A percentile compares a stretch with the other conserved stretches of the same genome.
Evolutionary conservation across 495 filamentous ascomycete species (phyloP).

Genomic region (Halenospora varia): DNA sequence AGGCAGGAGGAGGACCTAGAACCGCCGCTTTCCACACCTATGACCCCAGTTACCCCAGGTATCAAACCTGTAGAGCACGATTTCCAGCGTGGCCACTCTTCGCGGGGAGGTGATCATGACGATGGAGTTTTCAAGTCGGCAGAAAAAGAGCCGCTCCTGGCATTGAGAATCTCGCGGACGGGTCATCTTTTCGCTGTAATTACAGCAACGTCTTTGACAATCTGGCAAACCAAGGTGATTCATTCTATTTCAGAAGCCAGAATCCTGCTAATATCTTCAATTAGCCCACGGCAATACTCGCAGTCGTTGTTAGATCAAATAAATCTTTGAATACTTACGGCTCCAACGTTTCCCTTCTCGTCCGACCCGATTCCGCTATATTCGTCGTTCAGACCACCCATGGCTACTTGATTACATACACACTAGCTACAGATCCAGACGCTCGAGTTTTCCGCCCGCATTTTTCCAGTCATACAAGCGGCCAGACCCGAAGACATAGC

Average conservation of each 20-base stretch:
- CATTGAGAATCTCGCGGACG: conserved; percentile 71
- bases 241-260: conserved; percentile 17
- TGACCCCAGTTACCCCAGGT: conserved; percentile 40
- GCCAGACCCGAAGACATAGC: conserved; percentile 68
- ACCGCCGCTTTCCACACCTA: conserved; percentile 18
- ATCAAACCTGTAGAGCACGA: conserved; percentile 51
- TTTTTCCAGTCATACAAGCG: conserved; percentile 62
- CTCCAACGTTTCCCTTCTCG: conserved; percentile 72
- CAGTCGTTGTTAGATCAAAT: conserved; percentile 74
- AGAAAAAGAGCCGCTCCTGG: conserved; percentile 59
- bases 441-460: conserved; percentile 79
- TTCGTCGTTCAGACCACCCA: conserved; percentile 85
- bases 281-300: conserved; percentile 86
- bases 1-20: conserved; percentile 9
- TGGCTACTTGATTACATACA: conserved; percentile 92
- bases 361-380: conserved; percentile 88
- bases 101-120: conserved; percentile 15
- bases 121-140: conserved; percentile 17
- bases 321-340: conserved; percentile 81
- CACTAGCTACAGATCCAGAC: conserved; percentile 78
- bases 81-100: conserved; percentile 24
- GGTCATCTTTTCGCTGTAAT: conserved; percentile 89
- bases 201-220: conserved; percentile 71
- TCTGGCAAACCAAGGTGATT: conserved; percentile 93
- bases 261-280: conserved; percentile 6